Conservation (phyloP, 1,284 basidiomycete genomes). For the Phellinidium pouzarii region DNA sequence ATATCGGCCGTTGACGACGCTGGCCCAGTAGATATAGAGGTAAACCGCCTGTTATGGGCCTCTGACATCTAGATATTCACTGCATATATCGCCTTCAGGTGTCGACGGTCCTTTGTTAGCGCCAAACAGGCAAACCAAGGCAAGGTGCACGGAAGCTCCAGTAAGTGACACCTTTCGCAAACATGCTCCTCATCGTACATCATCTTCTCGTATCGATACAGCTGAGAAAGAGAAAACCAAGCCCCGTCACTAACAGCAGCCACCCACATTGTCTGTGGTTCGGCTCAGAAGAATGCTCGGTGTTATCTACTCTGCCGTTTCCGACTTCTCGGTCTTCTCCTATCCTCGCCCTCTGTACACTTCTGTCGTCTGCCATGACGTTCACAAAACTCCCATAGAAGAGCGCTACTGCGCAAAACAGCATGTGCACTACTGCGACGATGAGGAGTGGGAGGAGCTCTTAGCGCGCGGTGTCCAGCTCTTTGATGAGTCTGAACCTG, state of each 20-base stretch:
- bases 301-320: slow-evolving; percentile 14
- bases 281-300: slow-evolving; percentile 14
- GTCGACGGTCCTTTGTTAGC: slow-evolving; percentile 4
- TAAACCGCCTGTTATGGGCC: background rate
- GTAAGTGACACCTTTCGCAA: background rate
- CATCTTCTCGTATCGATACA: background rate
- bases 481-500: slow-evolving; percentile 12
- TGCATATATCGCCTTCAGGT: background rate
- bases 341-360: slow-evolving; percentile 11
- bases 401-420: slow-evolving; percentile 17
- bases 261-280: background rate
- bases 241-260: background rate
- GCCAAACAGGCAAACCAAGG: background rate
- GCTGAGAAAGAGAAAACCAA: background rate
- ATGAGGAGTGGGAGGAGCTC: slow-evolving; percentile 16
- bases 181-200: background rate
- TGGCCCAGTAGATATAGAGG: background rate
- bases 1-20: background rate
- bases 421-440: slow-evolving; percentile 11
- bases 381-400: slow-evolving; percentile 16
- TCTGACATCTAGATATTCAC: background rate
- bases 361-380: slow-evolving; percentile 15
- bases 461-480: slow-evolving; percentile 7
- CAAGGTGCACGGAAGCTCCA: background rate
- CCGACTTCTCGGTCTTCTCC: slow-evolving; percentile 18